phyloP scores from a whole-genome alignment of 305 asterid genomes.

The Fraxinus latifolia region DNA sequence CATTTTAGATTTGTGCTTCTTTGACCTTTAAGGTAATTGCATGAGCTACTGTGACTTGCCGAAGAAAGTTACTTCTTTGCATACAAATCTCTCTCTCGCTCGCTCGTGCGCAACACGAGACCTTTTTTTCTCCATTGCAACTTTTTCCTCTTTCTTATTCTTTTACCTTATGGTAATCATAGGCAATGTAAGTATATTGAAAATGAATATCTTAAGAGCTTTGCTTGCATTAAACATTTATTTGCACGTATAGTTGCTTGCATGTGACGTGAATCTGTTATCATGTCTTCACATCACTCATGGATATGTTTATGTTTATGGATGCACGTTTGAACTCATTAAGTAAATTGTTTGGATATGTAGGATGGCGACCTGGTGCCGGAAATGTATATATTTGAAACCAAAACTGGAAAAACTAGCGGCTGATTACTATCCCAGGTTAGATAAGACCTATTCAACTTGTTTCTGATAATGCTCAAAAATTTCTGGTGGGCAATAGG shows the following conservation, averaged over 20 bases:
- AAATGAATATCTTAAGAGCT: conserved; percentile 9
- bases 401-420: conserved; percentile 88
- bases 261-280: conserved; percentile 3
- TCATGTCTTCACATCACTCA: not conserved
- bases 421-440: conserved; percentile 86
- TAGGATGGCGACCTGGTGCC: conserved; percentile 96
- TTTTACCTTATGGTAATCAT: not conserved
- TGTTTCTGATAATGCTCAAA: conserved; percentile 17
- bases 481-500: not conserved
- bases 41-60: not conserved
- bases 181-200: not conserved
- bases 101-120: not conserved
- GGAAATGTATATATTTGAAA: conserved; percentile 89
- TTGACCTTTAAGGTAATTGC: not conserved
- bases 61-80: not conserved
- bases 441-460: conserved; percentile 14
- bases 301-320: conserved; percentile 18
- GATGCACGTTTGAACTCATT: conserved; percentile 28
- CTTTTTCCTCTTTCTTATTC: not conserved
- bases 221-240: not conserved
- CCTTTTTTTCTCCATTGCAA: not conserved
- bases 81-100: not conserved
- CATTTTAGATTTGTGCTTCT: not conserved
- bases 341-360: conserved; percentile 40
- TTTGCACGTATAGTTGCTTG: not conserved